phyloP scores from a whole-genome alignment of 2,329 filamentous ascomycete genomes.

The Fusarium sterilihyphosum region DNA sequence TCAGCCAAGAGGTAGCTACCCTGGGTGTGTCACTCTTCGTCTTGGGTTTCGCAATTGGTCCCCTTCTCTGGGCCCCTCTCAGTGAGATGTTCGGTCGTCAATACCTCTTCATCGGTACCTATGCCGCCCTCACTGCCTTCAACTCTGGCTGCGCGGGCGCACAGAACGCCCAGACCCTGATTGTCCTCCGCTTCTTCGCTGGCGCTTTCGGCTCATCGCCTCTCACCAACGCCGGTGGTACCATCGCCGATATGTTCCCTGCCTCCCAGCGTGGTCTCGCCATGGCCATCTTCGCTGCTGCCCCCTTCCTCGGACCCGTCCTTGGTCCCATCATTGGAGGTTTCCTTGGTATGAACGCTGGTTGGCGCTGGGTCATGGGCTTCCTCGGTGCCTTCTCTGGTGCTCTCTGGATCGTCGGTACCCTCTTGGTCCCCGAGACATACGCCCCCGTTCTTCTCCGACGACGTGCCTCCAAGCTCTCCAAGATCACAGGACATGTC shows the following conservation, averaged over 20 bases:
- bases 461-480: conserved; percentile 28
- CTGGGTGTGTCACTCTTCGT: conserved; percentile 35
- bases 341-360: conserved; percentile 71
- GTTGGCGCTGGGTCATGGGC: conserved; percentile 88
- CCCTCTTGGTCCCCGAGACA: conserved; percentile 85
- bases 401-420: conserved; percentile 74
- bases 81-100: conserved; percentile 77
- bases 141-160: conserved; percentile 79
- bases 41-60: conserved; percentile 65
- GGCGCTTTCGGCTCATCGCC: conserved; percentile 81
- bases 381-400: conserved; percentile 77
- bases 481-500: conserved; percentile 31
- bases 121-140: conserved; percentile 78
- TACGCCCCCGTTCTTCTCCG: conserved; percentile 79
- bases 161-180: conserved; percentile 75
- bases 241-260: conserved; percentile 79
- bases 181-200: conserved; percentile 78
- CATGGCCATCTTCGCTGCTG: conserved; percentile 83
- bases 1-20: conserved; percentile 33
- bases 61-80: conserved; percentile 78
- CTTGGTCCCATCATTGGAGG: conserved; percentile 65
- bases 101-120: conserved; percentile 62
- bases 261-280: conserved; percentile 82
- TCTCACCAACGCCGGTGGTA: conserved; percentile 58
- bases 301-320: conserved; percentile 78